These are phyloP conservation scores for Prunus kanzakura DNA, from an alignment of 306 rosid genomes.

Conservation along the genomic window DNA sequence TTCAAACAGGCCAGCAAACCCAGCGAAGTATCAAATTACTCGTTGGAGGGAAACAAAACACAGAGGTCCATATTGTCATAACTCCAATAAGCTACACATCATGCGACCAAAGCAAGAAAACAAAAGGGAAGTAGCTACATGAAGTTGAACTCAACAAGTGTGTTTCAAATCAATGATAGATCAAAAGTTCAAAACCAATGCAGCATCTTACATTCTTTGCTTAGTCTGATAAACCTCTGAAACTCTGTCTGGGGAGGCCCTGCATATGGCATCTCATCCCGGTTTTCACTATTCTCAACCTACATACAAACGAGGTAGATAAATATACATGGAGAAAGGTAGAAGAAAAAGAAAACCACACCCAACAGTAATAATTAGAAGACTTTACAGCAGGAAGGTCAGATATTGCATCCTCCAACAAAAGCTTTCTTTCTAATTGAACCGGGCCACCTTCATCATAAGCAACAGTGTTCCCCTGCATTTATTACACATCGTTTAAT, in stretches of 20 bases:
- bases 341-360: neutral
- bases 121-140: neutral
- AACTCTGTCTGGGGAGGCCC: conserved; percentile 50
- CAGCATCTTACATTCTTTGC: conserved; percentile 41
- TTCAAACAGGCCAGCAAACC: no score
- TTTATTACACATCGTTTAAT: neutral
- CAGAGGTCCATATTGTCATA: no score
- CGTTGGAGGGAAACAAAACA: no score
- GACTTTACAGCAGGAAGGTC: conserved; percentile 67
- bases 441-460: conserved; percentile 37
- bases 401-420: conserved; percentile 64
- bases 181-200: neutral
- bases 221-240: conserved; percentile 52
- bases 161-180: neutral
- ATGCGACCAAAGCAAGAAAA: no score
- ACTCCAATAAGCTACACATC: no score
- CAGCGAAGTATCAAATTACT: no score
- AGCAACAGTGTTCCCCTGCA: conserved; percentile 61
- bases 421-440: conserved; percentile 46
- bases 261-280: conserved; percentile 47
- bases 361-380: neutral
- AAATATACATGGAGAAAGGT: neutral
- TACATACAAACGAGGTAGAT: conserved; percentile 1
- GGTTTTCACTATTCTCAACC: conserved; percentile 53
- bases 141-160: neutral